A percentile compares a stretch with the other conserved stretches of the same genome.
These are phyloP conservation scores for Diphasiastrum complanatum DNA, from an alignment of 83 land plant species.

Conservation along the genomic window DNA sequence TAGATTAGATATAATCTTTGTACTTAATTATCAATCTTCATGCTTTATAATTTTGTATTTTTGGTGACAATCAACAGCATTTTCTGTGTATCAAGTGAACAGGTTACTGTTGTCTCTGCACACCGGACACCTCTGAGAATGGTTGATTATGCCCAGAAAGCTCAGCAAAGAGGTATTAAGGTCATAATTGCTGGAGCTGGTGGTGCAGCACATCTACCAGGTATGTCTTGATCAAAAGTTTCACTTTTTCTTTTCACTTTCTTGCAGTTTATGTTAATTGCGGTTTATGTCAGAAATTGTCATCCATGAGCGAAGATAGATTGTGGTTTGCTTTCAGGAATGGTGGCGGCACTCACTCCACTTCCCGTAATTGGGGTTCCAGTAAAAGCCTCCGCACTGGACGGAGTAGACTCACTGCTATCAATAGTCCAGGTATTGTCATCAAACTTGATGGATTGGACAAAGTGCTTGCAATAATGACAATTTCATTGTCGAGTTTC, in stretches of 20 bases:
- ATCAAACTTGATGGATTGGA: too few relatives aligned
- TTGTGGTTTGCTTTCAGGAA: constrained; percentile 39
- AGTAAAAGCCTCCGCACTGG: constrained; percentile 64
- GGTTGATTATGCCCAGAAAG: constrained; percentile 67
- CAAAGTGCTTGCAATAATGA: too few relatives aligned
- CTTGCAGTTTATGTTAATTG: background rate
- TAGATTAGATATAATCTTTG: too few relatives aligned
- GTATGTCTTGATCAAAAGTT: constrained; percentile 16
- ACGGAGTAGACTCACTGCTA: constrained; percentile 79
- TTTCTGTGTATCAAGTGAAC: constrained; percentile 10
- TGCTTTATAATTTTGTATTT: too few relatives aligned
- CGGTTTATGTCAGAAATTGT: background rate
- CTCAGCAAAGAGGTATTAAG: constrained; percentile 62
- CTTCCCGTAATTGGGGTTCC: constrained; percentile 97
- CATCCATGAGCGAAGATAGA: background rate
- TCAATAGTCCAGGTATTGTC: constrained; percentile 93
- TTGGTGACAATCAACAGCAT: too few relatives aligned
- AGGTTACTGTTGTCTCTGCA: constrained; percentile 82
- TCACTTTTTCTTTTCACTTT: background rate
- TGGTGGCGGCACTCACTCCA: constrained; percentile 88
- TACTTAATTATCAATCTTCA: too few relatives aligned
- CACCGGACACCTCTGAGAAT: constrained; percentile 88
- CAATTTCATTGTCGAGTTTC: too few relatives aligned
- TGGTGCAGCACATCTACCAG: constrained; percentile 97
- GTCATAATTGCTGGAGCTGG: constrained; percentile 97